Evolutionary conservation across 805 yeast species (phyloP), one percentile per base, ranked within the genome.

Genomic region (Nakazawaea ambrosiae): DNA sequence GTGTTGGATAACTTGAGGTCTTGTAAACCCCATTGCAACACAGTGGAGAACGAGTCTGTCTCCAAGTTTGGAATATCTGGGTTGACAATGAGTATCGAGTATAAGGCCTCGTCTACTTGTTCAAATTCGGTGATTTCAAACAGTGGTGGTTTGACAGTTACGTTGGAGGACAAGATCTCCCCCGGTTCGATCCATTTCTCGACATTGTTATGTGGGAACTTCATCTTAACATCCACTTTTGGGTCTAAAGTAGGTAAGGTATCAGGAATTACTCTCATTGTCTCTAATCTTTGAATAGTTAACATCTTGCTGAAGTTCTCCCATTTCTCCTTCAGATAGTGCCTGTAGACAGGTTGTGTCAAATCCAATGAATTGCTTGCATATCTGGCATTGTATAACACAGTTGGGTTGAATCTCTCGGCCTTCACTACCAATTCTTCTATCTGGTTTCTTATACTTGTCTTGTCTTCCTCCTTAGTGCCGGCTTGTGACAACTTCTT

Each of bases 231-330:
- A 36, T 83, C 87, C 14, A 75, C 90, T 45, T 69, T 63, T 15
- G 97, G 97, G 8, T 73, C 79, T 40, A 92, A 60, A 2, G 97
- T 88, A 20, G 97, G 92, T 57, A 92, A 55, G 3, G 97, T 89
- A 55, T 92, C 98, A 12, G 98, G 98, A 42, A 92, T 84, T 30
- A 86, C 86, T 30, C 72, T 73, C 48, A 87, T 63, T 40, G 82
- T 78, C 62, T 92, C 98, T 37, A 92, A 61, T 65, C 97, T 78
- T 64, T 92, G 97, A 92, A 92, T 86, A 37, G 81, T 65, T 36
- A 86, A 54, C 85, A 87, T 82, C 58, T 76, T 75, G 31, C 75
- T 79, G 45, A 78, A 67, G 11, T 58, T 49, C 54, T 77, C 73
- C 97, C 97, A 90, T 45, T 80, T 73, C 44, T 79, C 62, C 49